Percentiles rank a stretch among this genome's conserved stretches.
Evolutionary conservation across 148 eudicot genomes (phyloP).

Genomic region (Rheum nobile): DNA sequence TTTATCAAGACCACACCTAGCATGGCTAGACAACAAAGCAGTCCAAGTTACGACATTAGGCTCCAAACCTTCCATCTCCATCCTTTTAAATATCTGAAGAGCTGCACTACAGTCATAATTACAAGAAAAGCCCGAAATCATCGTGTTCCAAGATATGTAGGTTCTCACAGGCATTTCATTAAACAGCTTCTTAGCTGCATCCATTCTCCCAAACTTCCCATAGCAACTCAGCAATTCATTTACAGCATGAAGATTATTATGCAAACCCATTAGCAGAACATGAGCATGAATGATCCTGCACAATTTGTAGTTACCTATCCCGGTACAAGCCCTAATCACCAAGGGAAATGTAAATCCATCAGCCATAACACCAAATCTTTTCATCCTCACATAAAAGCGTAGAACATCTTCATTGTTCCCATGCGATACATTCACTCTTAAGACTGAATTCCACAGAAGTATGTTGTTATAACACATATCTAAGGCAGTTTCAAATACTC

Average conservation of each 20-base stretch:
- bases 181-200: constrained; percentile 31
- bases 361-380: constrained; percentile 20
- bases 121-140: constrained; percentile 44
- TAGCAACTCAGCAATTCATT: constrained; percentile 48
- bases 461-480: constrained; percentile 14
- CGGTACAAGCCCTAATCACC: constrained; percentile 37
- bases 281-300: constrained; percentile 34
- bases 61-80: constrained; percentile 47
- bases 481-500: constrained; percentile 28
- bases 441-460: constrained; percentile 49
- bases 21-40: constrained; percentile 50
- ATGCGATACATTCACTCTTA: constrained; percentile 32
- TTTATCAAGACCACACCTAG: constrained; percentile 32
- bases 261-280: constrained; percentile 35
- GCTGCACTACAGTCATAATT: constrained; percentile 40
- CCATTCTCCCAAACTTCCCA: constrained; percentile 35
- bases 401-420: constrained; percentile 18
- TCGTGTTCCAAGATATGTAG: constrained; percentile 46
- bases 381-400: constrained; percentile 29
- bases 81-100: constrained; percentile 23
- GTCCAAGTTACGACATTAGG: constrained; percentile 62
- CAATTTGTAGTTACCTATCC: constrained; percentile 18
- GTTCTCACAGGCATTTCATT: constrained; percentile 38
- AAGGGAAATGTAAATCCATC: constrained; percentile 58
- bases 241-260: constrained; percentile 32